Evolutionary conservation across 192 early-diverging fungal genomes (phyloP).

Genomic region (Linnemannia hyalina): DNA sequence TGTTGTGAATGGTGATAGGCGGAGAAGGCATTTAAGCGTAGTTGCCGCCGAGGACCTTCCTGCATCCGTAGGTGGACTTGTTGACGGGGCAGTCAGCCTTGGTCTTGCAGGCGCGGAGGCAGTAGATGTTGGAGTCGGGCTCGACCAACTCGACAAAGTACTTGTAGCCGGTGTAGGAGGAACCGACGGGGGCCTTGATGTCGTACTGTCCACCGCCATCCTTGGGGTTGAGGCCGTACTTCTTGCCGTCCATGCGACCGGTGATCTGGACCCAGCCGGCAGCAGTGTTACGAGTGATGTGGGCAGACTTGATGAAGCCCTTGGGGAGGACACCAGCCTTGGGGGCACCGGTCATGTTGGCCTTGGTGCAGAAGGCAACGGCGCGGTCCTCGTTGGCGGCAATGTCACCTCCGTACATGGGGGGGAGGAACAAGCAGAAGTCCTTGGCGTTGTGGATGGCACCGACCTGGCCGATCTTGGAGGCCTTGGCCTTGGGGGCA

Average conservation of each 20-base stretch:
- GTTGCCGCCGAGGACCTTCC: slow-evolving; percentile 38
- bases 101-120: slow-evolving; percentile 61
- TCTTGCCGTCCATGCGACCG: slow-evolving; percentile 59
- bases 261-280: slow-evolving; percentile 64
- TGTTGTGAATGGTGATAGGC: not conserved
- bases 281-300: slow-evolving; percentile 38
- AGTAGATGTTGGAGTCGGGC: slow-evolving; percentile 60
- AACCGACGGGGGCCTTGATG: slow-evolving; percentile 58
- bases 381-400: slow-evolving; percentile 60
- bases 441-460: slow-evolving; percentile 39
- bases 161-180: slow-evolving; percentile 60
- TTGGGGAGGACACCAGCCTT: slow-evolving; percentile 46
- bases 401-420: slow-evolving; percentile 52
- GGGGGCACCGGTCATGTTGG: slow-evolving; percentile 52
- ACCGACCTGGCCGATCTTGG: slow-evolving; percentile 26
- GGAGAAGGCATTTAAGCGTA: slow-evolving; percentile 14
- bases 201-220: slow-evolving; percentile 70
- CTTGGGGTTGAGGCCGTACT: slow-evolving; percentile 46
- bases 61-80: slow-evolving; percentile 51
- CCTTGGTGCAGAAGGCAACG: slow-evolving; percentile 55
- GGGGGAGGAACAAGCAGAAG: slow-evolving; percentile 68
- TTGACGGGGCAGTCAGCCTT: slow-evolving; percentile 51
- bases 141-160: slow-evolving; percentile 69
- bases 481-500: slow-evolving; percentile 8
- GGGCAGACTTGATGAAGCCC: slow-evolving; percentile 62